Evolutionary conservation across 1,284 basidiomycete species (phyloP), one percentile per base, ranked within the genome.

Genomic region (Ceratobasidium sp.): DNA sequence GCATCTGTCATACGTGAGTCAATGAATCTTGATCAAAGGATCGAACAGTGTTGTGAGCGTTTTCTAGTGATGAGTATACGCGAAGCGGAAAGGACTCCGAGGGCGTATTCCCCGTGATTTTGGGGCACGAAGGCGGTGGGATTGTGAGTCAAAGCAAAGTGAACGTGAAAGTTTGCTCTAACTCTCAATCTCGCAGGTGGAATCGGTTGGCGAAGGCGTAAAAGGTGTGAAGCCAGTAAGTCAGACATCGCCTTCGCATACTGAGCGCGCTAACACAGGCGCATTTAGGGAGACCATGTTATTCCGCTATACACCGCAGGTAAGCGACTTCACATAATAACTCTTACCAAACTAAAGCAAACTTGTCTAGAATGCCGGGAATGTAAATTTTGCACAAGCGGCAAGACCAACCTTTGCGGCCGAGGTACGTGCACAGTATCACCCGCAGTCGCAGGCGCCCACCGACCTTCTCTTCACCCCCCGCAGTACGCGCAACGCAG

Each of bases 361-460:
- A 46, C 5, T 73, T 14, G 41, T 52, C 64, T 77, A 94, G 96
- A 98, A 82, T 98, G 96, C 81, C 88, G 88, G 62, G 90, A 98
- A 83, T 98, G 96, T 85, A 97, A 97, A 82, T 98, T 98, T 86
- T 99, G 97, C 88, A 97, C 92, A 84, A 96, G 94, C 73, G 98
- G 97, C 76, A 99, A 98, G 87, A 99, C 97, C 74, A 99, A 98
- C 83, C 87, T 98, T 54, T 98, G 95, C 80, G 91, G 94, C 73
- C 88, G 89, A 84, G 92, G 93, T 92, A 76, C 38, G 79, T 76
- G 30, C 21, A 23, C 38, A 46, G 21, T 35, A 44, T 32, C 14
- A 26, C 8, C 50, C 72, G 11, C n/a, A 55, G 38, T 30, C 14
- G 21, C 21, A 50, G 18, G 57, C 18, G 57, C 30, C 43, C 16